Evolutionary conservation across 2,329 filamentous ascomycete genomes (phyloP).

Genomic region (Penicillium sp.): DNA sequence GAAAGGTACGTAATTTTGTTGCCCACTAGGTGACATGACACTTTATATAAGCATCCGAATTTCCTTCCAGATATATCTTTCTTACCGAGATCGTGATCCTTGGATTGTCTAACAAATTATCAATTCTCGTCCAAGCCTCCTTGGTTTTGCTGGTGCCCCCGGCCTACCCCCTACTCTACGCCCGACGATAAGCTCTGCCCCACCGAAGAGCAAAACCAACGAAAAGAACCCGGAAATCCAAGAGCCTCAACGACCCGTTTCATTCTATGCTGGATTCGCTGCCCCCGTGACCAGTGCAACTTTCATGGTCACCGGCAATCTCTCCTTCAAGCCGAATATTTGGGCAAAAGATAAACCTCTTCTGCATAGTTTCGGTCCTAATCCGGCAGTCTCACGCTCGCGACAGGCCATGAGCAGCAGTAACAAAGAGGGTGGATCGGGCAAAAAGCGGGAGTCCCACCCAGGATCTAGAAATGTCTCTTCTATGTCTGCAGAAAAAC

Average conservation of each 20-base stretch:
- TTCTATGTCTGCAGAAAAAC: slow-evolving; percentile 57
- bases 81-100: background rate
- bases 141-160: background rate
- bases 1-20: slow-evolving; percentile 9
- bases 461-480: slow-evolving; percentile 60
- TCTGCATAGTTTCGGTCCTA: slow-evolving; percentile 1
- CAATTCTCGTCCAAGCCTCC: background rate
- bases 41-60: slow-evolving; percentile 7
- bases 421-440: slow-evolving; percentile 23
- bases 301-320: slow-evolving; percentile 16
- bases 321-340: slow-evolving; percentile 6
- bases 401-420: slow-evolving; percentile 16
- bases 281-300: slow-evolving; percentile 1
- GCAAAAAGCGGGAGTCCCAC: slow-evolving; percentile 47
- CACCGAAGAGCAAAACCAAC: background rate
- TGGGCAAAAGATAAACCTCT: slow-evolving; percentile 9
- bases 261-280: slow-evolving; percentile 13
- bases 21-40: background rate
- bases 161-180: background rate
- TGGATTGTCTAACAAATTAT: background rate
- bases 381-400: background rate
- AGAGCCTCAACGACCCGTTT: background rate
- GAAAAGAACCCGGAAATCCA: background rate
- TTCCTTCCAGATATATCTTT: background rate
- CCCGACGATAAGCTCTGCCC: background rate